phyloP scores from a whole-genome alignment of 2,329 filamentous ascomycete genomes.

The Epichloe bromicola region DNA sequence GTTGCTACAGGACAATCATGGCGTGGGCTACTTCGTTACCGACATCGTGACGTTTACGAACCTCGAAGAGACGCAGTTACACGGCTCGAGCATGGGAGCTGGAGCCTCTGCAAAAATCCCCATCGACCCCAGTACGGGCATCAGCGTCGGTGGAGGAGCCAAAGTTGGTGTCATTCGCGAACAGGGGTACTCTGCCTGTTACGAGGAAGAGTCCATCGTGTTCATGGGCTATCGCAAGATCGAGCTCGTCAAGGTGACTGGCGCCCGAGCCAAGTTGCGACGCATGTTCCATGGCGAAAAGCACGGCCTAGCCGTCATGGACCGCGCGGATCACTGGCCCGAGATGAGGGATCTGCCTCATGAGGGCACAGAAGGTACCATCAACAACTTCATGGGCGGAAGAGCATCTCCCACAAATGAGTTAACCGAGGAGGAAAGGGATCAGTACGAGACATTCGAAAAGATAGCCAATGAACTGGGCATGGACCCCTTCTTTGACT shows the following conservation, averaged over 20 bases:
- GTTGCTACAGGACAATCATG: slow-evolving; percentile 12
- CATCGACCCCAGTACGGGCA: slow-evolving; percentile 10
- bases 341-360: slow-evolving; percentile 14
- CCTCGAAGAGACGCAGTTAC: slow-evolving; percentile 11
- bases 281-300: slow-evolving; percentile 34
- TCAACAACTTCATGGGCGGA: slow-evolving; percentile 10
- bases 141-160: slow-evolving; percentile 10
- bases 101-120: slow-evolving; percentile 10
- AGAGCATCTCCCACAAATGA: neutral
- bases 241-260: slow-evolving; percentile 15
- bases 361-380: slow-evolving; percentile 12
- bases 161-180: slow-evolving; percentile 11
- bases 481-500: slow-evolving; percentile 5
- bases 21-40: slow-evolving; percentile 16
- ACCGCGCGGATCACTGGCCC: slow-evolving; percentile 16
- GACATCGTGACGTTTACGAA: slow-evolving; percentile 17
- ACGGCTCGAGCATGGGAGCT: slow-evolving; percentile 5
- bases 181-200: slow-evolving; percentile 11
- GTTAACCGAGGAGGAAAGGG: slow-evolving; percentile 3
- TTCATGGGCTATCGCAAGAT: slow-evolving; percentile 16
- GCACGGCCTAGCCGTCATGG: slow-evolving; percentile 13
- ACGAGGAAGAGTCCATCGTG: slow-evolving; percentile 17
- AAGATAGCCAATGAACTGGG: slow-evolving; percentile 8
- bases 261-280: slow-evolving; percentile 14
- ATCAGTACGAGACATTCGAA: slow-evolving; percentile 4